Conservation (phyloP, 345 rosid species). For the Citrus reticulata region DNA sequence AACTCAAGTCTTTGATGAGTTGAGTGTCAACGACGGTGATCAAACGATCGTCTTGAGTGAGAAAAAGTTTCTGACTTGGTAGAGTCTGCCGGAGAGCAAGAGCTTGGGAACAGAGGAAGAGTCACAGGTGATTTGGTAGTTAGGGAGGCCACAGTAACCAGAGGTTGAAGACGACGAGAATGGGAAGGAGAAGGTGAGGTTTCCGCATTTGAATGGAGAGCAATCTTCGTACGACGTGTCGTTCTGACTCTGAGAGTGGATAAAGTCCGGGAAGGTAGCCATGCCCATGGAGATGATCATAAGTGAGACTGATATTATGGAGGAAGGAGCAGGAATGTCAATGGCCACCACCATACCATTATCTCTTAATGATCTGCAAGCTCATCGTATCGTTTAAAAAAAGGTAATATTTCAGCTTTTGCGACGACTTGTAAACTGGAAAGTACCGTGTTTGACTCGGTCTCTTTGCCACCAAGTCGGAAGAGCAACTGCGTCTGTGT, state of each 20-base stretch:
- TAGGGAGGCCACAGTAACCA: slow-evolving; percentile 34
- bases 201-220: slow-evolving; percentile 26
- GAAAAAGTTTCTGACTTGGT: slow-evolving; percentile 11
- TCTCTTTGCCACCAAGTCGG: no score
- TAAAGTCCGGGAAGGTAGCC: not conserved
- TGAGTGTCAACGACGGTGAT: slow-evolving; percentile 20
- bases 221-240: slow-evolving; percentile 16
- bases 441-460: no score
- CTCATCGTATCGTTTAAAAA: no score
- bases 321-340: not conserved
- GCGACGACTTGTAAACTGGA: no score
- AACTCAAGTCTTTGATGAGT: slow-evolving; percentile 13
- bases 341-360: no score
- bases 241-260: slow-evolving; percentile 3
- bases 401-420: no score
- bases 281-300: not conserved
- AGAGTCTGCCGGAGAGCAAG: slow-evolving; percentile 11
- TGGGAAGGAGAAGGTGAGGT: slow-evolving; percentile 34
- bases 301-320: not conserved
- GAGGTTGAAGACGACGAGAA: slow-evolving; percentile 21
- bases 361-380: no score
- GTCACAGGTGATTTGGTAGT: slow-evolving; percentile 26
- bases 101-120: slow-evolving; percentile 8
- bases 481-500: no score
- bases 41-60: not conserved